A percentile compares a stretch with the other conserved stretches of the same genome.
Evolutionary conservation across 306 rosid genomes (phyloP).

Genomic region (Rosa multiflora): DNA sequence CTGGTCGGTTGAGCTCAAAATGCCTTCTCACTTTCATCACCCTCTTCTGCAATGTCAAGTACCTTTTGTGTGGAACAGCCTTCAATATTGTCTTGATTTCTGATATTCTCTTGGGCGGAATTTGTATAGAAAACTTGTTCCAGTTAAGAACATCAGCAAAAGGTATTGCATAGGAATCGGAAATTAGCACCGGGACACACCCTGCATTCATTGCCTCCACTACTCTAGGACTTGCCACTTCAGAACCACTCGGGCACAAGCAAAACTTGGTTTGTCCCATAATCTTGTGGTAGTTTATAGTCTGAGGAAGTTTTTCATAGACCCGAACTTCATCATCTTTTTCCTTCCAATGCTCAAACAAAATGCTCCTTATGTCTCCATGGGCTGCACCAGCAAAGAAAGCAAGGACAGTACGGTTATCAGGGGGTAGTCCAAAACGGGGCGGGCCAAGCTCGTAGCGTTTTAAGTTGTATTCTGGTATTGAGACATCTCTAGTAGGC

Average conservation of each 20-base stretch:
- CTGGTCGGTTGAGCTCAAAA: constrained; percentile 40
- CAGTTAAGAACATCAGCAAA: constrained; percentile 43
- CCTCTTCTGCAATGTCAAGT: constrained; percentile 32
- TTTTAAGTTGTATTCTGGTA: constrained; percentile 19
- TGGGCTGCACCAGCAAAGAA: constrained; percentile 18
- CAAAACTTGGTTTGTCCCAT: constrained; percentile 39
- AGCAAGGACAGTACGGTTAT: constrained; percentile 8
- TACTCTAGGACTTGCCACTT: constrained; percentile 45
- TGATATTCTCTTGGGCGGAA: constrained; percentile 27
- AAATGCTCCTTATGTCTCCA: constrained; percentile 24
- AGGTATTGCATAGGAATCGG: constrained; percentile 24
- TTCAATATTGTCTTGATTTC: constrained; percentile 31
- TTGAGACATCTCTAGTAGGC: constrained; percentile 8
- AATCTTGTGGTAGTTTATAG: constrained; percentile 25
- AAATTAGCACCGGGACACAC: constrained; percentile 41
- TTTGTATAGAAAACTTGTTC: constrained; percentile 32
- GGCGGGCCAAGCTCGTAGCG: background rate
- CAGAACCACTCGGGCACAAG: constrained; percentile 48
- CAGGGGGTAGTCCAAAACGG: background rate
- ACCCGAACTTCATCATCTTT: constrained; percentile 32
- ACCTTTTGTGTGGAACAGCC: constrained; percentile 22
- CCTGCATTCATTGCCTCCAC: constrained; percentile 46
- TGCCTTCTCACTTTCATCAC: constrained; percentile 38
- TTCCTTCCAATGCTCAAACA: constrained; percentile 32
- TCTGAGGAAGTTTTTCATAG: constrained; percentile 29